Evolutionary conservation across 192 early-diverging fungal species (phyloP).

Genomic region (Linnemannia hyalina): DNA sequence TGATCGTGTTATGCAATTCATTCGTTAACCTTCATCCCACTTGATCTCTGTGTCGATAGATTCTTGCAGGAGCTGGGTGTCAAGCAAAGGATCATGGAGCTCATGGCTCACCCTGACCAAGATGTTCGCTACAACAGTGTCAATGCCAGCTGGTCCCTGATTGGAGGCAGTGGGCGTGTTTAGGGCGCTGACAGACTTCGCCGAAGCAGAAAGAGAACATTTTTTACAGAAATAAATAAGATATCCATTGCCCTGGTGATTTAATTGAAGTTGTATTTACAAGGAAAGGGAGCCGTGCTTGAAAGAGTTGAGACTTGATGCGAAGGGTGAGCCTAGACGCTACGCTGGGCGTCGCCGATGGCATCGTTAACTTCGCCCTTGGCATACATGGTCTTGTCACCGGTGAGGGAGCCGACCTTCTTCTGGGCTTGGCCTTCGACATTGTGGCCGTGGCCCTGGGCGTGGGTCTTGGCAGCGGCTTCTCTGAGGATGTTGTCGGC

Average conservation of each 20-base stretch:
- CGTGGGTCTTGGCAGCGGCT: slow-evolving; percentile 9
- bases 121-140: slow-evolving; percentile 83
- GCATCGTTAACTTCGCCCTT: slow-evolving; percentile 12
- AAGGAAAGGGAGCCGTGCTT: too few species aligned
- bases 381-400: slow-evolving; percentile 10
- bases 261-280: too few species aligned
- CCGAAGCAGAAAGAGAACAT: background rate
- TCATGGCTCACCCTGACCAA: slow-evolving; percentile 89
- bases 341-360: slow-evolving; percentile 12
- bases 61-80: slow-evolving; percentile 87
- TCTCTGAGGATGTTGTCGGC: slow-evolving; percentile 8
- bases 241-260: background rate
- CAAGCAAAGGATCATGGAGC: slow-evolving; percentile 94
- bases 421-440: slow-evolving; percentile 21
- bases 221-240: background rate
- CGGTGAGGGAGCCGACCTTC: slow-evolving; percentile 16
- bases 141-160: slow-evolving; percentile 23
- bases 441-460: slow-evolving; percentile 18
- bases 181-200: background rate
- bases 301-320: background rate
- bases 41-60: slow-evolving; percentile 51
- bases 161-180: slow-evolving; percentile 6
- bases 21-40: background rate
- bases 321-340: background rate
- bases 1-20: background rate